These are phyloP conservation scores for Septoria linicola DNA, from an alignment of 2,329 filamentous ascomycete species.

Conservation along the genomic window DNA sequence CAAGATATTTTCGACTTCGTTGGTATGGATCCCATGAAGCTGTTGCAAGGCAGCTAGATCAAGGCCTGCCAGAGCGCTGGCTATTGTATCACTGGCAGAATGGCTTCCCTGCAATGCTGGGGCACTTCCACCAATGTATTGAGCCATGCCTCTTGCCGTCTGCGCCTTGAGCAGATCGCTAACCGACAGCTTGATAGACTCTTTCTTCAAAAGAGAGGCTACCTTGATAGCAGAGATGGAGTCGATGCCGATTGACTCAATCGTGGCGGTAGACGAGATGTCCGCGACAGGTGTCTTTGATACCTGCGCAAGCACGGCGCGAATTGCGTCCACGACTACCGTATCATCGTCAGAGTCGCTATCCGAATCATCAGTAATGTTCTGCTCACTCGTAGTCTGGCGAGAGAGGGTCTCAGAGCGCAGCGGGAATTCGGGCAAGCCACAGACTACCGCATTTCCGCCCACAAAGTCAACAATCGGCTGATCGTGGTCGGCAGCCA, in stretches of 20 bases:
- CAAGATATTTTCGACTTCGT: slow-evolving; percentile 57
- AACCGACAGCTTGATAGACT: slow-evolving; percentile 63
- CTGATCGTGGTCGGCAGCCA: slow-evolving; percentile 53
- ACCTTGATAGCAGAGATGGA: slow-evolving; percentile 91
- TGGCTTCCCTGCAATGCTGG: slow-evolving; percentile 37
- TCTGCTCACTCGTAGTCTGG: slow-evolving; percentile 13
- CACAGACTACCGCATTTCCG: slow-evolving; percentile 62
- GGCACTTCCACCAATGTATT: slow-evolving; percentile 27
- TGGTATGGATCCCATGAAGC: slow-evolving; percentile 40
- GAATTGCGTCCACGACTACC: slow-evolving; percentile 37
- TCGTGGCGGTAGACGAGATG: slow-evolving; percentile 61
- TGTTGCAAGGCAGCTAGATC: slow-evolving; percentile 9
- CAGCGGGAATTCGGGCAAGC: slow-evolving; percentile 51
- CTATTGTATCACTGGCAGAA: slow-evolving; percentile 22
- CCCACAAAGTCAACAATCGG: slow-evolving; percentile 57
- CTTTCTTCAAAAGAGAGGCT: slow-evolving; percentile 65
- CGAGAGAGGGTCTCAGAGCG: slow-evolving; percentile 14
- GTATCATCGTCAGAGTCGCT: slow-evolving; percentile 5
- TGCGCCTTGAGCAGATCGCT: slow-evolving; percentile 68
- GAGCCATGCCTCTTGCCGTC: slow-evolving; percentile 65
- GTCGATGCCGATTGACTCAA: slow-evolving; percentile 85
- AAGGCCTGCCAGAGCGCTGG: slow-evolving; percentile 15
- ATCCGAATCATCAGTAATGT: slow-evolving; percentile 7
- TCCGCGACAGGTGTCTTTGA: slow-evolving; percentile 56
- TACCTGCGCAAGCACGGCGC: slow-evolving; percentile 52